A percentile compares a stretch with the other conserved stretches of the same genome.
Evolutionary conservation across 2,329 filamentous ascomycete species (phyloP).

Genomic region (Botryotinia convoluta): DNA sequence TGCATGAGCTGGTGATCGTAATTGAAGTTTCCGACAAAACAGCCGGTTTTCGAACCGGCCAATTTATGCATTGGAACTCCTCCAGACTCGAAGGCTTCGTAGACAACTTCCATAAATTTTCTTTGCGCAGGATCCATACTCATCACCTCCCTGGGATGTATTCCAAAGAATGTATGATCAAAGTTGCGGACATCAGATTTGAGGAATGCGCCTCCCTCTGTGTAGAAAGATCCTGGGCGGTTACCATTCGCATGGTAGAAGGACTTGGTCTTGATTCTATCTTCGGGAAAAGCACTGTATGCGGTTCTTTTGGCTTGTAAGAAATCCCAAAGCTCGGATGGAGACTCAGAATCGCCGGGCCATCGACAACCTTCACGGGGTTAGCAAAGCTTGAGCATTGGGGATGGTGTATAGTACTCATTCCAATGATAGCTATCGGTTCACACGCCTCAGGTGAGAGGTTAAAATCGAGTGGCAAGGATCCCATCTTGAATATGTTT

Average conservation of each 20-base stretch:
- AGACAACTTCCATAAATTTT: conserved; percentile 5
- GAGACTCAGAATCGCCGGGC: conserved; percentile 9
- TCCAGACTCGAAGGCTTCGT: conserved; percentile 6
- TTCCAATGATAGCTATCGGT: no score
- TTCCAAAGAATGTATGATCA: conserved; percentile 21
- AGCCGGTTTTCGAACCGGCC: conserved; percentile 24
- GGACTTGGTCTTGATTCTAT: conserved; percentile 24
- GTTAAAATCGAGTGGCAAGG: no score
- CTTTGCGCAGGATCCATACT: conserved; percentile 8
- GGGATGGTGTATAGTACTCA: no score
- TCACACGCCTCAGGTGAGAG: no score
- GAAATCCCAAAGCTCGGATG: conserved; percentile 26
- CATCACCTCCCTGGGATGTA: not conserved
- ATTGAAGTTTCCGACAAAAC: conserved; percentile 26
- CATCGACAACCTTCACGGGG: not conserved
- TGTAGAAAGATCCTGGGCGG: conserved; percentile 22
- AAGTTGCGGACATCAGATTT: conserved; percentile 31
- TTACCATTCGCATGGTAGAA: conserved; percentile 20
- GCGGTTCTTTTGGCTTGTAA: conserved; percentile 17
- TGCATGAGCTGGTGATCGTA: conserved; percentile 16
- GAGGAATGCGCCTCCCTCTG: conserved; percentile 25
- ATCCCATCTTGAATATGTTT: no score
- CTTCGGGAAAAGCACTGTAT: conserved; percentile 26
- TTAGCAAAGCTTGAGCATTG: no score
- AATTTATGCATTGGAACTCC: conserved; percentile 11